A percentile compares a stretch with the other conserved stretches of the same genome.
Evolutionary conservation across 2,329 filamentous ascomycete species (phyloP).

Genomic region (Bipolaris oryzae): DNA sequence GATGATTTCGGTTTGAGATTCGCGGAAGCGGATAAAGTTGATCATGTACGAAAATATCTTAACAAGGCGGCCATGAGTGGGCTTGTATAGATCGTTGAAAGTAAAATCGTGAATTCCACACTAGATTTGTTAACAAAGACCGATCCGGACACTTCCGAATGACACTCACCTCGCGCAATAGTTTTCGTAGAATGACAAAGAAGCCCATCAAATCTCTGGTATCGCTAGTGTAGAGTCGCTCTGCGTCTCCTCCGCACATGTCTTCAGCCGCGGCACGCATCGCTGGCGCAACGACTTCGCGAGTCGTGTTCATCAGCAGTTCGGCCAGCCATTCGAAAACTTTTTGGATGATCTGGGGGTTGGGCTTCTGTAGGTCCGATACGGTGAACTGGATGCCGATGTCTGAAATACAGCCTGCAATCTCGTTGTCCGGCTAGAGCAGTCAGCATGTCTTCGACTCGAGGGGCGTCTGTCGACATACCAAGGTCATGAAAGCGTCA

Average conservation of each 20-base stretch:
- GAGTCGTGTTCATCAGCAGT: conserved; percentile 88
- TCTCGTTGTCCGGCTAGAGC: conserved; percentile 71
- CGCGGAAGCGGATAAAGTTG: conserved; percentile 97
- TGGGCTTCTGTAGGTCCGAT: conserved; percentile 89
- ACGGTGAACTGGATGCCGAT: conserved; percentile 90
- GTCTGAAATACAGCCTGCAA: conserved; percentile 95
- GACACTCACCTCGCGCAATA: conserved; percentile 68
- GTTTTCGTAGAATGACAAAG: conserved; percentile 78
- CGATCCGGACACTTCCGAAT: background rate
- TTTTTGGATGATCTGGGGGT: conserved; percentile 92
- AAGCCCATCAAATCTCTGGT: conserved; percentile 96
- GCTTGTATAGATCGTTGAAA: conserved; percentile 88
- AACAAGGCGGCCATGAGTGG: conserved; percentile 85
- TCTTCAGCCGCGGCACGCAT: conserved; percentile 93
- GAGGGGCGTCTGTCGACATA: conserved; percentile 29
- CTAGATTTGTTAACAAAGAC: conserved; percentile 49
- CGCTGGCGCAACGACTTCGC: conserved; percentile 90
- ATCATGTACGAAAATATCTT: conserved; percentile 98
- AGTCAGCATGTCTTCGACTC: conserved; percentile 22
- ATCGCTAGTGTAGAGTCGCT: conserved; percentile 78
- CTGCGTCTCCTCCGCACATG: conserved; percentile 80
- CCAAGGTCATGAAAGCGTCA: conserved; percentile 59
- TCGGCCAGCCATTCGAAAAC: conserved; percentile 98
- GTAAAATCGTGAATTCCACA: conserved; percentile 94
- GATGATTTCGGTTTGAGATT: conserved; percentile 86